Evolutionary conservation across 805 yeast genomes (phyloP).

Genomic region (Tetrapisispora pingtungensis): DNA sequence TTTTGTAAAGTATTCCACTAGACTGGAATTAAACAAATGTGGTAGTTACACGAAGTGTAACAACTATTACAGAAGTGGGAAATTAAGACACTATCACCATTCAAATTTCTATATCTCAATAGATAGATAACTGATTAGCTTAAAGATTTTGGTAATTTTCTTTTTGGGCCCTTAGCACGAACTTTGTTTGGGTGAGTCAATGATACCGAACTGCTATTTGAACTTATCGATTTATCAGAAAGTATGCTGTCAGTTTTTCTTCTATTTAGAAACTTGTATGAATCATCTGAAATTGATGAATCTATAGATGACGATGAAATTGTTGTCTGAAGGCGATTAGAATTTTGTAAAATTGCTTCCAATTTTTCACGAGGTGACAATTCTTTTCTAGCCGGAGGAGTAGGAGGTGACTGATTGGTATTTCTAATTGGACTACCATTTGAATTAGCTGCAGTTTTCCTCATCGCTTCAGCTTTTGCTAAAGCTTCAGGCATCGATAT

Average conservation of each 20-base stretch:
- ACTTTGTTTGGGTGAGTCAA: conserved; percentile 26
- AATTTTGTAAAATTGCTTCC: conserved; percentile 10
- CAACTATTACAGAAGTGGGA: no score
- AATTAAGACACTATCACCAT: no score
- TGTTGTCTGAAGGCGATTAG: background rate
- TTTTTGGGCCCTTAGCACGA: conserved; percentile 32
- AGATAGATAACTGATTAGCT: background rate
- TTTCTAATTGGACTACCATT: background rate
- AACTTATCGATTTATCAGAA: background rate
- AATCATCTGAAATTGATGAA: background rate
- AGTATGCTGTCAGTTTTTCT: conserved; percentile 1
- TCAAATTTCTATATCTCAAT: no score
- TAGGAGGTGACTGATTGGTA: background rate
- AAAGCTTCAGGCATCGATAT: conserved; percentile 25
- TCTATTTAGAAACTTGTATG: background rate
- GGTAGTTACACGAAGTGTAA: no score
- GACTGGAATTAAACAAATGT: no score
- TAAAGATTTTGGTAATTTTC: conserved; percentile 27
- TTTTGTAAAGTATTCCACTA: no score
- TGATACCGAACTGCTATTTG: background rate
- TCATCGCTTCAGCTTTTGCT: conserved; percentile 14
- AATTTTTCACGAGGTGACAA: conserved; percentile 4
- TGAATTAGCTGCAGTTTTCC: background rate
- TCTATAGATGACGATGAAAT: background rate
- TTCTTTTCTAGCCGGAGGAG: background rate